Base-by-base conservation (phyloP, 495 filamentous ascomycete genomes). In the Sordaria brevicollis region DNA sequence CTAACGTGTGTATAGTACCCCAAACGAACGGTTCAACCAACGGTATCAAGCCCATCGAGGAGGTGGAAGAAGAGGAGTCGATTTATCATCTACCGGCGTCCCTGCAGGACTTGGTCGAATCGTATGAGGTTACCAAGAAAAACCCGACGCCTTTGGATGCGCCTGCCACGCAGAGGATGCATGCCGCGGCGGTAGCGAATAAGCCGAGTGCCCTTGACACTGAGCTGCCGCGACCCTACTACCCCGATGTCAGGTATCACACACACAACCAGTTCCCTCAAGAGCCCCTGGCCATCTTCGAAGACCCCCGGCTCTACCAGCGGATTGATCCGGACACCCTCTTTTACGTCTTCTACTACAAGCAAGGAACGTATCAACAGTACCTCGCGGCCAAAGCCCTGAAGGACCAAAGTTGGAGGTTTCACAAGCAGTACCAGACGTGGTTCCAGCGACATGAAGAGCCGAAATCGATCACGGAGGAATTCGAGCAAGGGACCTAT, bases 271-370 rank as follows among this genome's bases (percentile, higher is more conserved):
- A 95, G 72, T 99, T 97, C 77, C 95, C 96, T 0, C 93, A 96
- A 75, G 93, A 97, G 75, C 92, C 93, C 7, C 84, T 97, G 34
- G 79, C 91, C 19, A 93, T 97, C 68, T 93, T 97, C 73, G 92
- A 97, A 71, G 94, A 99, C 76, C 92, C 93, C 4, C 84, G 89
- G 13, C 81, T 99, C 49, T 99, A 97, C 79, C 85, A 88, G 29
- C 87, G 91, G 36, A 94, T 98, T 66, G 95, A 99, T 72, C 92
- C 94, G 4, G 95, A 99, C 75, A 94, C 93, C 2, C 85, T 99
- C n/a, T 99, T 99, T 80, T 99, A 98, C 79, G 90, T 97, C 67
- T 99, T 99, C 81, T 99, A 99, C 83, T 99, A 99, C 83, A 91
- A 94, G 29, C 95, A 99, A 75, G 93, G 92, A 21, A 92, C 93